Evolutionary conservation across 176 grass and related monocot genomes (phyloP), one percentile per base, ranked within the genome.

Genomic region (Juncus inflexus): DNA sequence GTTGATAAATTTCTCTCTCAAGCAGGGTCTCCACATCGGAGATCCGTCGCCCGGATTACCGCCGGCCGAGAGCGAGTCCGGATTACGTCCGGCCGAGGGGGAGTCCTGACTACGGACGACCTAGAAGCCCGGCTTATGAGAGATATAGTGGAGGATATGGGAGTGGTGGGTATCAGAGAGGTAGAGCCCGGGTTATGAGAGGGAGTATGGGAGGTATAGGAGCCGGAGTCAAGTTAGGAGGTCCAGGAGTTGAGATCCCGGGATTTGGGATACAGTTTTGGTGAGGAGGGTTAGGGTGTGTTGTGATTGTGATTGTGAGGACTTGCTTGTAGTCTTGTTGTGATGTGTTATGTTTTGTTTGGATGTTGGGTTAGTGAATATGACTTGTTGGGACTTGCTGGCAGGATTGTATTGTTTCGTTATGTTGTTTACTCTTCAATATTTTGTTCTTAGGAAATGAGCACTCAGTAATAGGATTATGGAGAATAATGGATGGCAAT

Each of bases 21-120:
- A 64, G 49, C 12, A 62, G 14, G 2, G 13, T 51, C 45, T 75
- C 62, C 2, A 14, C 83, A 87, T 81, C 75, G 79, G 4, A 76
- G 81, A 39, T 96, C 91, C 42, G 42, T 69, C 42, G 91, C 39
- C 94, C 94, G 13, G 78, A 73, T 12, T 84, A 82, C 53, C 60
- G 47, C 12, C 76, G 78, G 35, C 65, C 76, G 43, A 79, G 88
- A 0, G 67, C 82, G 8, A 99, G 94, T 50, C 94, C 94, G 36
- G 94, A 92, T 72, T 99, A 99, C 77, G 88, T 87, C 12, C 77
- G 80, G 50, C 74, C 55, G 62, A 42, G 62, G 62, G 67, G 79
- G 8, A 99, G 94, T 42, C 94, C 94, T 36, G 94, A 92, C 64
- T 99, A 99, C 76, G 88, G 94, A 12, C 75, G 80, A 52, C 74